A percentile compares a stretch with the other conserved stretches of the same genome.
Evolutionary conservation across 208 protist species (phyloP).

Genomic region (Porcisia deanei): DNA sequence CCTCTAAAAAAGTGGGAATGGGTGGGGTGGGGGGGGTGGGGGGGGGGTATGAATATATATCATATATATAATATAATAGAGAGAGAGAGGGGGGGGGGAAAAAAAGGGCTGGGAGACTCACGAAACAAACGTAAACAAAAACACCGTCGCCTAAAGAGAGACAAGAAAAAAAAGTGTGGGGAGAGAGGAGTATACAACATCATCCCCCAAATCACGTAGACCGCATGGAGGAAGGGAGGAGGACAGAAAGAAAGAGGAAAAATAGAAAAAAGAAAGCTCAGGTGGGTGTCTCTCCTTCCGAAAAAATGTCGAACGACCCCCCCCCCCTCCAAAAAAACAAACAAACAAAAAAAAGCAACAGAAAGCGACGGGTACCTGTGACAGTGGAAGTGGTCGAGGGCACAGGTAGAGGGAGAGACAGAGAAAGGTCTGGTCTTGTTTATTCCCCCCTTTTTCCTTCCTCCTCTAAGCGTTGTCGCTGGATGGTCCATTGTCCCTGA

Average conservation of each 20-base stretch:
- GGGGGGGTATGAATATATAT: background rate
- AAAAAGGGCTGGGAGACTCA: background rate
- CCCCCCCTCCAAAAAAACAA: background rate
- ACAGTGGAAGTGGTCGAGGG: background rate
- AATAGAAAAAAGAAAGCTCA: slow-evolving; percentile 11
- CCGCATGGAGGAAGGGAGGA: background rate
- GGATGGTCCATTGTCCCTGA: too few relatives aligned
- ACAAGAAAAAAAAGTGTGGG: background rate
- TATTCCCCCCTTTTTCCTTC: too few relatives aligned
- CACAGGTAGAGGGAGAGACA: background rate
- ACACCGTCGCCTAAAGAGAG: background rate
- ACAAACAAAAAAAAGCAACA: background rate
- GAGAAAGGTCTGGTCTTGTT: background rate
- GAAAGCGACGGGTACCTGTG: background rate
- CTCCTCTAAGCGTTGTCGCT: too few relatives aligned
- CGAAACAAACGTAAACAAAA: background rate
- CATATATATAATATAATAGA: background rate
- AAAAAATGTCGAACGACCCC: too few relatives aligned
- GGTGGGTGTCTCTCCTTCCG: background rate
- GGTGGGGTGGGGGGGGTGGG: background rate
- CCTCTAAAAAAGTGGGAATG: too few relatives aligned
- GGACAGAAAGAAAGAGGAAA: slow-evolving; percentile 10
- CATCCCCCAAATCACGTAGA: background rate
- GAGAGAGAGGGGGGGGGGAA: too few relatives aligned
- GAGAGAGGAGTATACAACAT: background rate